Evolutionary conservation across 2,329 filamentous ascomycete species (phyloP).

Genomic region (Coniochaeta hoffmannii): DNA sequence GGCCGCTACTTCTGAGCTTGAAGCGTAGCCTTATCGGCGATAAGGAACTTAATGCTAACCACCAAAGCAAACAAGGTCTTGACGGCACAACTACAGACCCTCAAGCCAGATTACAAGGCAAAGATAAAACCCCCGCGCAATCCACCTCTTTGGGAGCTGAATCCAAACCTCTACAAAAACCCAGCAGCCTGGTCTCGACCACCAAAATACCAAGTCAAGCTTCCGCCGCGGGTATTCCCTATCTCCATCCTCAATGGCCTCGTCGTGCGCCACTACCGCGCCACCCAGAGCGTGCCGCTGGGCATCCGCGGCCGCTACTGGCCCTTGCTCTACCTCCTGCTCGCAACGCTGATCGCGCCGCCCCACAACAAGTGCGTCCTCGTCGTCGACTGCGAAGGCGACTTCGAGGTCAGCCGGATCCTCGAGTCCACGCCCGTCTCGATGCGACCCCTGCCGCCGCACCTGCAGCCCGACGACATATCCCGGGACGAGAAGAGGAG

Average conservation of each 20-base stretch:
- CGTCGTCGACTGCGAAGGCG: slow-evolving; percentile 46
- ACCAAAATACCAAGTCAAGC: neutral
- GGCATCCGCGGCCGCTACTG: slow-evolving; percentile 44
- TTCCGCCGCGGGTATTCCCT: slow-evolving; percentile 20
- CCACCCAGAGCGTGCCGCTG: slow-evolving; percentile 38
- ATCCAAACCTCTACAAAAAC: neutral
- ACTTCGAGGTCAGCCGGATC: slow-evolving; percentile 46
- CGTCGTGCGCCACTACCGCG: slow-evolving; percentile 36
- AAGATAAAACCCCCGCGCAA: slow-evolving; percentile 5
- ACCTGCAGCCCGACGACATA: neutral
- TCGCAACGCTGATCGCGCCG: slow-evolving; percentile 41
- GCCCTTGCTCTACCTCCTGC: slow-evolving; percentile 48
- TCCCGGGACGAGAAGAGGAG: neutral
- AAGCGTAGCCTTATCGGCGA: slow-evolving; percentile 8
- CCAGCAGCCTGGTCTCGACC: neutral
- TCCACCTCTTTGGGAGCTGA: slow-evolving; percentile 4
- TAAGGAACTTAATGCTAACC: slow-evolving; percentile 7
- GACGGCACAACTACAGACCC: neutral
- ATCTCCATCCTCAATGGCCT: slow-evolving; percentile 40
- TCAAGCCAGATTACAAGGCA: slow-evolving; percentile 11
- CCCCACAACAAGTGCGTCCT: slow-evolving; percentile 42
- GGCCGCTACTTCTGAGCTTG: neutral
- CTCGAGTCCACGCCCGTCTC: slow-evolving; percentile 15
- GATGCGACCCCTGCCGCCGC: neutral
- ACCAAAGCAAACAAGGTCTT: neutral